Percentiles rank a stretch among this genome's conserved stretches.
These are phyloP conservation scores for Teratosphaeria destructans DNA, from an alignment of 2,329 filamentous ascomycete genomes.

Conservation along the genomic window DNA sequence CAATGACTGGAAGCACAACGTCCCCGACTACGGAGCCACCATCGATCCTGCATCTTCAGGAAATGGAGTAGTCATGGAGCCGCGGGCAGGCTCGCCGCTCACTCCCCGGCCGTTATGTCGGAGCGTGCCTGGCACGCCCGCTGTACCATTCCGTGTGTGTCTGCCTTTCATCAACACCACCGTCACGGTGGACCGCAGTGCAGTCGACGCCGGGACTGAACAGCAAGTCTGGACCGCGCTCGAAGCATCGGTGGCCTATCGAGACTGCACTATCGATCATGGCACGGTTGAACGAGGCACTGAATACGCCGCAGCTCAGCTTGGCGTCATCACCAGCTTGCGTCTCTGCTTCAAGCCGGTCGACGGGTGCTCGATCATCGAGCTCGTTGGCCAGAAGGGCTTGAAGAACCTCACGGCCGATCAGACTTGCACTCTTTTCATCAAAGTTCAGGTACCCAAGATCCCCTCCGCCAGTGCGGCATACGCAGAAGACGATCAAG, in stretches of 20 bases:
- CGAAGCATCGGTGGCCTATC: constrained; percentile 15
- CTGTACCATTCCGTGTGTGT: background rate
- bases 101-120: background rate
- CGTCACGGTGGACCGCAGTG: constrained; percentile 11
- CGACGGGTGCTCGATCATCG: constrained; percentile 14
- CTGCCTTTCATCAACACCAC: constrained; percentile 20
- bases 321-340: constrained; percentile 17
- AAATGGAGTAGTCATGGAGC: background rate
- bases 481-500: constrained; percentile 11
- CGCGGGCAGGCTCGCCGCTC: background rate
- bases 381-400: constrained; percentile 21
- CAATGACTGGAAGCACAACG: background rate
- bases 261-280: background rate
- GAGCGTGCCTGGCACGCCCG: background rate
- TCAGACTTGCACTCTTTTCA: constrained; percentile 18
- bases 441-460: constrained; percentile 18
- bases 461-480: constrained; percentile 2
- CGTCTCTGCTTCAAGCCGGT: constrained; percentile 22
- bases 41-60: background rate
- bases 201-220: constrained; percentile 16
- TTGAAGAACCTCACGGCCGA: constrained; percentile 15
- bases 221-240: constrained; percentile 21
- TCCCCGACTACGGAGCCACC: background rate
- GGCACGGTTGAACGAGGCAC: background rate
- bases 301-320: background rate